phyloP scores from a whole-genome alignment of 495 filamentous ascomycete species.

The Lasiosphaeria hispida region DNA sequence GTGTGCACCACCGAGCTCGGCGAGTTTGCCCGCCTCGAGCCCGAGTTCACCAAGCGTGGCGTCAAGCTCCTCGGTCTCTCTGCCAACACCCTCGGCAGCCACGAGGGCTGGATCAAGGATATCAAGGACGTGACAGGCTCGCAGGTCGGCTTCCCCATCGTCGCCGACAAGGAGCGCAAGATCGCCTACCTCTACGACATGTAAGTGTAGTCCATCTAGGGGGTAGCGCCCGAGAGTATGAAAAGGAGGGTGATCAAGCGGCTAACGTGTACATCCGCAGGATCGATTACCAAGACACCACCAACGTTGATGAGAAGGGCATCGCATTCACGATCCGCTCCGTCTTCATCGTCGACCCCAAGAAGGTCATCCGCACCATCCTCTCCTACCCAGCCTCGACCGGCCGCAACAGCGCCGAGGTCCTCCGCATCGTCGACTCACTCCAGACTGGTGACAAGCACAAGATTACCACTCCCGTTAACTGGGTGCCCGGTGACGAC shows the following conservation, averaged over 20 bases:
- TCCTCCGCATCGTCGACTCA: constrained; percentile 92
- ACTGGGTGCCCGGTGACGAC: constrained; percentile 88
- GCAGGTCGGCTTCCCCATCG: constrained; percentile 88
- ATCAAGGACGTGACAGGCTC: constrained; percentile 88
- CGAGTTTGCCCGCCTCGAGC: constrained; percentile 93
- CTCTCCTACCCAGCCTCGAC: constrained; percentile 96
- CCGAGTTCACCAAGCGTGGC: constrained; percentile 89
- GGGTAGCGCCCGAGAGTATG: neutral
- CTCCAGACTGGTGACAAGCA: constrained; percentile 97
- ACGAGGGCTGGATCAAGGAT: constrained; percentile 85
- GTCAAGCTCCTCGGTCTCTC: constrained; percentile 96
- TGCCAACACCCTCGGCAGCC: constrained; percentile 68
- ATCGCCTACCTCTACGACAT: constrained; percentile 93
- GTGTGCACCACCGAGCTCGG: constrained; percentile 99
- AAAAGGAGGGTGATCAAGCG: neutral
- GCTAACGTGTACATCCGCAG: constrained; percentile 35
- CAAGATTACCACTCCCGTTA: constrained; percentile 88
- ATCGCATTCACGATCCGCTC: constrained; percentile 98
- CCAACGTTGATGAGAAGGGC: constrained; percentile 92
- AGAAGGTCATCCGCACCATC: constrained; percentile 95
- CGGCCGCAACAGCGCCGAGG: constrained; percentile 93
- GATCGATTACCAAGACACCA: constrained; percentile 73
- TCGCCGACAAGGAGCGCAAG: constrained; percentile 94
- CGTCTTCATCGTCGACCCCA: constrained; percentile 98
- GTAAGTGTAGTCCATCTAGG: constrained; percentile 47